phyloP scores from a whole-genome alignment of 179 eudicot genomes.

The Heliamphora pulchella region DNA sequence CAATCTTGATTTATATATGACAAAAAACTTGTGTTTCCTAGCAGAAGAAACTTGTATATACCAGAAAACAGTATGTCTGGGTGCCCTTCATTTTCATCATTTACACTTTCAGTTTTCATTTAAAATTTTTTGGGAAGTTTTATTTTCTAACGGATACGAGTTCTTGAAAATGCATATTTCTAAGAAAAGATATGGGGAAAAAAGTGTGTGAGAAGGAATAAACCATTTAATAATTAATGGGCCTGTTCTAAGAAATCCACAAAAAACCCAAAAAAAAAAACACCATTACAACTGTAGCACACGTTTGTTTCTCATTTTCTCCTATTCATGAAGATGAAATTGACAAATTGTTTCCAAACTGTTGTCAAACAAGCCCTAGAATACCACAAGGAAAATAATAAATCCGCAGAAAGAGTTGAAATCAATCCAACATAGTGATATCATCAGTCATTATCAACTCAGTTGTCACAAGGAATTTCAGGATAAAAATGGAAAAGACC shows the following conservation, averaged over 20 bases:
- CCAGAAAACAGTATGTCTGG: background rate
- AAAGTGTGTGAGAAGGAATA: background rate
- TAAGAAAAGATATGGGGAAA: too few species aligned
- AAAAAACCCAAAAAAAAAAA: background rate
- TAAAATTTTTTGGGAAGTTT: too few species aligned
- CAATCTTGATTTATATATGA: background rate
- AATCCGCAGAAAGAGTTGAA: background rate
- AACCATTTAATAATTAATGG: background rate
- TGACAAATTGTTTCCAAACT: background rate
- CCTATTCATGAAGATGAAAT: background rate
- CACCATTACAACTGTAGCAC: background rate
- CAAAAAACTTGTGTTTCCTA: background rate
- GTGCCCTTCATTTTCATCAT: background rate
- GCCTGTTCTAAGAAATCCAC: background rate
- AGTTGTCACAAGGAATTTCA: background rate
- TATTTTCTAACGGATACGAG: background rate
- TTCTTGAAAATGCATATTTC: background rate
- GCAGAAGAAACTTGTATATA: background rate
- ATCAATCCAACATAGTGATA: background rate
- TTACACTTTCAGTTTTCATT: background rate
- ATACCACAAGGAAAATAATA: background rate
- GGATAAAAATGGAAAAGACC: background rate
- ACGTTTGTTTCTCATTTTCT: background rate
- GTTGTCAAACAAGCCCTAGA: background rate
- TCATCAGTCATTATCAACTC: background rate